phyloP scores from a whole-genome alignment of 495 filamentous ascomycete genomes.

The Geoglossum glabrum region DNA sequence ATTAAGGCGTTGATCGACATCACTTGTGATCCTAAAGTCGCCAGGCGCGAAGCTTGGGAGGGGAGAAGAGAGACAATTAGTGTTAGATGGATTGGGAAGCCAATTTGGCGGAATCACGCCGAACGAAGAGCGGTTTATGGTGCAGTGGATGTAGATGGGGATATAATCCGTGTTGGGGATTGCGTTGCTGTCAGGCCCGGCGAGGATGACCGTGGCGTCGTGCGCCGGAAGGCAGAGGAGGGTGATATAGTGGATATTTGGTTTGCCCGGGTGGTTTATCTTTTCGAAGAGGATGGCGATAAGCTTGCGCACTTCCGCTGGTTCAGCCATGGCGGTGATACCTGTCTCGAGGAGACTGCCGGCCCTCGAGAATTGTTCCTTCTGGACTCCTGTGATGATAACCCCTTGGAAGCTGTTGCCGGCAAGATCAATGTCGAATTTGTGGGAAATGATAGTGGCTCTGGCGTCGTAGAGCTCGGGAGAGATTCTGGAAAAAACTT shows the following conservation, averaged over 20 bases:
- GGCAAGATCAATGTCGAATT: background rate
- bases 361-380: background rate
- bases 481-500: background rate
- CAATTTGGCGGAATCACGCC: background rate
- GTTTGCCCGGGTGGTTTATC: background rate
- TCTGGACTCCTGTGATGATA: slow-evolving; percentile 1
- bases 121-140: background rate
- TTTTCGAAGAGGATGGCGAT: background rate
- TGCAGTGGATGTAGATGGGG: background rate
- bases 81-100: background rate
- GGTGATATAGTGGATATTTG: background rate
- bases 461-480: background rate
- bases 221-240: background rate
- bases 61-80: background rate
- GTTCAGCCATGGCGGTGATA: background rate
- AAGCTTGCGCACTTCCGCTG: background rate
- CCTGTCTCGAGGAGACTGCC: background rate
- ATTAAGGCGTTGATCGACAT: background rate
- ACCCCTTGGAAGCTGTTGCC: background rate
- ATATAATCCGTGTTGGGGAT: background rate
- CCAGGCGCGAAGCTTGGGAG: background rate
- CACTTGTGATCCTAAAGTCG: background rate
- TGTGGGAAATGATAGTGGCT: background rate
- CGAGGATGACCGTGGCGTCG: background rate
- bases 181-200: background rate